These are phyloP conservation scores for Adansonia madagascariensis DNA, from an alignment of 441 rosid genomes.

Conservation along the genomic window DNA sequence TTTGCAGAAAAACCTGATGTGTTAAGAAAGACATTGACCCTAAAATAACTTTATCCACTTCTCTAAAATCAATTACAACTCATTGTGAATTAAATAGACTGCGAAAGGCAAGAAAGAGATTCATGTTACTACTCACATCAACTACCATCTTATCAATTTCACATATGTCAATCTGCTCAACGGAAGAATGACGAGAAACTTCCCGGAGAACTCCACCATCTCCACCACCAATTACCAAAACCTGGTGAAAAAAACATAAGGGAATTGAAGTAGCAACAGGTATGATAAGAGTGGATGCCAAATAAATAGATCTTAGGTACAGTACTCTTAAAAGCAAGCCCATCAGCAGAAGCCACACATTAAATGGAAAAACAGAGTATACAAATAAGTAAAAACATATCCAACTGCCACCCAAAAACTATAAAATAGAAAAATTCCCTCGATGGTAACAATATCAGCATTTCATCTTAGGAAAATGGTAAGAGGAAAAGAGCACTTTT, in stretches of 20 bases:
- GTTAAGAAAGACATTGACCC: background rate
- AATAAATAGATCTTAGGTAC: background rate
- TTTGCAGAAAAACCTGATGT: background rate
- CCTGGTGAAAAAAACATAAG: conserved; percentile 43
- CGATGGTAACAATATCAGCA: too few species aligned
- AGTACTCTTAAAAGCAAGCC: background rate
- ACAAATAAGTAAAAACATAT: background rate
- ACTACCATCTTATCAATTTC: conserved; percentile 95
- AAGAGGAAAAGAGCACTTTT: background rate
- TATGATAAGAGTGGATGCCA: background rate
- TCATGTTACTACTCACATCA: conserved; percentile 89
- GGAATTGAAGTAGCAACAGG: background rate
- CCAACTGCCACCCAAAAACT: conserved; percentile 1
- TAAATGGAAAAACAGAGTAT: background rate
- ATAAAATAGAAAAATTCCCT: too few species aligned
- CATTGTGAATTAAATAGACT: background rate
- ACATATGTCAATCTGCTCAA: conserved; percentile 85
- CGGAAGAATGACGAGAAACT: conserved; percentile 79
- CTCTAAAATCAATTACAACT: background rate
- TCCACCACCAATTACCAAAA: conserved; percentile 95
- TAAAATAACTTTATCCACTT: background rate
- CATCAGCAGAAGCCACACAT: background rate
- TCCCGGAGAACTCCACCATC: conserved; percentile 94
- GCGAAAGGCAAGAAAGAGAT: conserved; percentile 20
- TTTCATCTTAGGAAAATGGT: background rate